Conservation (phyloP, 140 eudicot species). For the Flaveria floridana region DNA sequence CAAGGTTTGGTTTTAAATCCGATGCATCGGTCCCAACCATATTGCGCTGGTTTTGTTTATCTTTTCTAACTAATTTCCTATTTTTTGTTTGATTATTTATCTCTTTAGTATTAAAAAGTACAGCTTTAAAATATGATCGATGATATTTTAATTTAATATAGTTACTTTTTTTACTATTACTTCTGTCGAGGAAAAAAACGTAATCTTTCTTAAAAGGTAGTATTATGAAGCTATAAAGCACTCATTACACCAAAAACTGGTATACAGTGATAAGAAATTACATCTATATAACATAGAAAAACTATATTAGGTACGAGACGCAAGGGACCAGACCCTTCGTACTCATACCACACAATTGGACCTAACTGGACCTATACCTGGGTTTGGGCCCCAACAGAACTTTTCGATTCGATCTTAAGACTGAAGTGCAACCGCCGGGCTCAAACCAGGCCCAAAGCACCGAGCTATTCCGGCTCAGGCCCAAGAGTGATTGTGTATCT, state of each 20-base stretch:
- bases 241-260: neutral
- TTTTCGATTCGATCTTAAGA: neutral
- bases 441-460: neutral
- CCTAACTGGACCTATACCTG: neutral
- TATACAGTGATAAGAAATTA: neutral
- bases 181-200: neutral
- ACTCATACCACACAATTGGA: neutral
- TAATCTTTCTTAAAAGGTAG: neutral
- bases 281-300: neutral
- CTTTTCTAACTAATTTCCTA: neutral
- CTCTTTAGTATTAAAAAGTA: neutral
- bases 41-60: neutral
- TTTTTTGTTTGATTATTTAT: neutral
- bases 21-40: neutral
- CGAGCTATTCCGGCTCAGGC: neutral
- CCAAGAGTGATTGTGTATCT: neutral
- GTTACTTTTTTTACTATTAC: neutral
- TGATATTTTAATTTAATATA: neutral
- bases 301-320: neutral
- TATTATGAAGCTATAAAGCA: neutral
- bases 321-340: neutral
- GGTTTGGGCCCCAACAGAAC: too few relatives aligned
- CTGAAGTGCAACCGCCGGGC: neutral
- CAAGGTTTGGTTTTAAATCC: neutral
- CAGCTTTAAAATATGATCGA: neutral